These are phyloP conservation scores for Oryza punctata DNA, from an alignment of 176 grass and related monocot species.

Conservation along the genomic window DNA sequence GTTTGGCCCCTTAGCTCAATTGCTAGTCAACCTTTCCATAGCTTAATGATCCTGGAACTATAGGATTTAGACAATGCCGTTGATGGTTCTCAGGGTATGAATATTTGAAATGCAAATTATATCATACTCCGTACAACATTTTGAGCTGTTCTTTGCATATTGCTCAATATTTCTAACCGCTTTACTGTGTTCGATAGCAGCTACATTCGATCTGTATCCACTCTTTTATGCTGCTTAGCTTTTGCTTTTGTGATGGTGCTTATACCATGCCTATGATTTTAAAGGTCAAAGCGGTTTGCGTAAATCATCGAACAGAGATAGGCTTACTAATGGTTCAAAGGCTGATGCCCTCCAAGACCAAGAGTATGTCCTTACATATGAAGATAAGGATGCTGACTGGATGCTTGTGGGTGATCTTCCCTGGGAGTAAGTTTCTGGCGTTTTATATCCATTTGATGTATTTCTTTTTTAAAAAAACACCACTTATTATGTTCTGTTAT, in stretches of 20 bases:
- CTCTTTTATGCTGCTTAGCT: background rate
- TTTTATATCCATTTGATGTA: background rate
- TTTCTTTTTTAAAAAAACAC: background rate
- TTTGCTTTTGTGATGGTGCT: background rate
- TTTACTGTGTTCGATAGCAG: background rate
- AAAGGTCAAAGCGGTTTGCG: slow-evolving; percentile 53
- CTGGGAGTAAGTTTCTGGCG: slow-evolving; percentile 61
- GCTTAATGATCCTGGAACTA: background rate
- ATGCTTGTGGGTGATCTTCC: slow-evolving; percentile 86
- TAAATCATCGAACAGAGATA: slow-evolving; percentile 47
- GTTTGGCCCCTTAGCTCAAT: slow-evolving; percentile 6
- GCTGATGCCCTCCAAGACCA: slow-evolving; percentile 62
- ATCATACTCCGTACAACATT: background rate
- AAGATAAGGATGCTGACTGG: slow-evolving; percentile 82
- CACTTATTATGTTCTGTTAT: background rate
- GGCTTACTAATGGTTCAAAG: slow-evolving; percentile 47
- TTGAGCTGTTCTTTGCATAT: background rate
- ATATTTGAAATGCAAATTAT: background rate
- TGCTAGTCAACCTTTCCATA: background rate
- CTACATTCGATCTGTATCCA: background rate
- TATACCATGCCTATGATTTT: slow-evolving; percentile 8
- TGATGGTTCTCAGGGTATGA: background rate
- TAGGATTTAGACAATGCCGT: background rate
- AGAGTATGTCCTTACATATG: slow-evolving; percentile 75
- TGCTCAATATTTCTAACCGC: background rate